Percentiles rank a stretch among this genome's conserved stretches.
Conservation (phyloP, 352 stramenopile genomes). For the Heterotrichella gracilis region DNA sequence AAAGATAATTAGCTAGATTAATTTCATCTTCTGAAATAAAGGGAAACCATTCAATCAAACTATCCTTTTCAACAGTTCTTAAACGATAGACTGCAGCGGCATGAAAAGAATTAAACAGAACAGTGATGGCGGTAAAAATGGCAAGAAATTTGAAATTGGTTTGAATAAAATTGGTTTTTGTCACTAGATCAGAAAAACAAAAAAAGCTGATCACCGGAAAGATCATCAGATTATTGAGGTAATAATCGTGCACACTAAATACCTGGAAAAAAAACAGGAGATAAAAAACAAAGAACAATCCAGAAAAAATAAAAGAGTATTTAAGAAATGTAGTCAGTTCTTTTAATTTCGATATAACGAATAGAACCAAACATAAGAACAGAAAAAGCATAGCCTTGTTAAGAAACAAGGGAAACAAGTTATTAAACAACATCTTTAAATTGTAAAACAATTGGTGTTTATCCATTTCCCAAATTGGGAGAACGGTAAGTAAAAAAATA, state of each 20-base stretch:
- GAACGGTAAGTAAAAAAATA: neutral
- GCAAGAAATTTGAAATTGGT: neutral
- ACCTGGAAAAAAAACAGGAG: constrained; percentile 7
- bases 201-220: neutral
- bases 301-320: constrained; percentile 8
- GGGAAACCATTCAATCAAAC: neutral
- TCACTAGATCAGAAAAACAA: neutral
- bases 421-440: constrained; percentile 8
- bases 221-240: constrained; percentile 6
- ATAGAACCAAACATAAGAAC: neutral
- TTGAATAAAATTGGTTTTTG: neutral
- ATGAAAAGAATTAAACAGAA: neutral
- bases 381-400: neutral
- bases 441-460: neutral
- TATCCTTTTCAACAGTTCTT: neutral
- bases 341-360: neutral
- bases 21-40: neutral
- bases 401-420: constrained; percentile 8
- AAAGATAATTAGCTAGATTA: neutral
- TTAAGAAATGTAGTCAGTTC: neutral
- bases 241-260: neutral
- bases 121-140: neutral
- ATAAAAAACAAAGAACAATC: constrained; percentile 12
- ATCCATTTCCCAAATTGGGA: neutral
- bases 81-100: neutral